Percentiles rank a stretch among this genome's conserved stretches.
phyloP scores from a whole-genome alignment of 805 yeast genomes.

The Millerozyma miso region DNA sequence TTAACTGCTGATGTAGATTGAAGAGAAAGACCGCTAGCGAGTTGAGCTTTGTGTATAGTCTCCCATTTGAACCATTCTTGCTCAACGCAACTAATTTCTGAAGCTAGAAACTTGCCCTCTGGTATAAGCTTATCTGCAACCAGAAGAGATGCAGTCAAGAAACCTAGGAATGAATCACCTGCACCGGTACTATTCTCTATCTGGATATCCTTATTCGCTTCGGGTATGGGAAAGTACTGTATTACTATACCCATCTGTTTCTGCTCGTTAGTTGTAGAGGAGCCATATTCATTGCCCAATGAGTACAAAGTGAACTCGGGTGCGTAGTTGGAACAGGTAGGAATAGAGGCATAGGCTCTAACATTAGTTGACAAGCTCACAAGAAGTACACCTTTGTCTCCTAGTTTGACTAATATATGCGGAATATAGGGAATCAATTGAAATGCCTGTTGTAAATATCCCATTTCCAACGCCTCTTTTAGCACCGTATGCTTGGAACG shows the following conservation, averaged over 20 bases:
- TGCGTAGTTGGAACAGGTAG: conserved; percentile 25
- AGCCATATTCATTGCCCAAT: conserved; percentile 11
- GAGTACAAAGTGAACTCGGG: conserved; percentile 22
- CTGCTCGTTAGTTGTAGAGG: conserved; percentile 6
- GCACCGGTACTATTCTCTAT: conserved; percentile 80
- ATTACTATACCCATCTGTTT: conserved; percentile 49
- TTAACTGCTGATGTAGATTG: conserved; percentile 21
- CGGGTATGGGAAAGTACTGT: conserved; percentile 54
- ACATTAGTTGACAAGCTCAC: conserved; percentile 32
- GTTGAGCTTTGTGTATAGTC: conserved; percentile 30
- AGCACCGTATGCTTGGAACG: conserved; percentile 16
- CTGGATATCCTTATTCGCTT: conserved; percentile 21
- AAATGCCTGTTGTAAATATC: conserved; percentile 61
- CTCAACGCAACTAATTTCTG: conserved; percentile 22
- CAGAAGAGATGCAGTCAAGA: conserved; percentile 37
- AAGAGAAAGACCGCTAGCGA: conserved; percentile 35
- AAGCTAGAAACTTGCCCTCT: conserved; percentile 4
- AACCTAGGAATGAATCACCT: conserved; percentile 79
- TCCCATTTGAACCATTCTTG: conserved; percentile 37
- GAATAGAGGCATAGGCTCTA: conserved; percentile 27
- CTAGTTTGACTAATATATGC: conserved; percentile 62
- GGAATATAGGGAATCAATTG: conserved; percentile 74
- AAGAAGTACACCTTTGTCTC: conserved; percentile 55
- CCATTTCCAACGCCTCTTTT: conserved; percentile 30
- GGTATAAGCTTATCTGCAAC: conserved; percentile 9